These are phyloP conservation scores for Juncus effusus DNA, from an alignment of 176 grass and related monocot genomes.

Conservation along the genomic window DNA sequence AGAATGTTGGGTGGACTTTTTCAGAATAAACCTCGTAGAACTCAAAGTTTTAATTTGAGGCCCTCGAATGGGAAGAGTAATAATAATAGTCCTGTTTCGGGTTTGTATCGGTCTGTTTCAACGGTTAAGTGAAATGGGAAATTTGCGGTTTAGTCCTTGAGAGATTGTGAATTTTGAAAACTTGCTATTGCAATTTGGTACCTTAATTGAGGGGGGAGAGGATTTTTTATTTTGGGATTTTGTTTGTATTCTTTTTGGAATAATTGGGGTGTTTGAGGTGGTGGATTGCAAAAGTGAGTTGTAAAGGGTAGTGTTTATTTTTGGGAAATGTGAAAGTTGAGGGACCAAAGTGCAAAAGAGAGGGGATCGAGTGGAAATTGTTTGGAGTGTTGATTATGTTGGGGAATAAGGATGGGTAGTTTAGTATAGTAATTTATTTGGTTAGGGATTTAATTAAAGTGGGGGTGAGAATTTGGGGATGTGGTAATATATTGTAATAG, in stretches of 20 bases:
- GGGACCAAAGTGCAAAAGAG: constrained; percentile 14
- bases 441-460: not conserved
- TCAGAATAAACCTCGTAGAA: constrained; percentile 39
- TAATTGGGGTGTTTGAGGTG: constrained; percentile 1
- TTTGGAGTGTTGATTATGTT: constrained; percentile 23
- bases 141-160: constrained; percentile 17
- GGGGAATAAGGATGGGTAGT: constrained; percentile 26
- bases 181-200: constrained; percentile 17
- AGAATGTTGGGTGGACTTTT: constrained; percentile 72
- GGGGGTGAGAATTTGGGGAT: not conserved
- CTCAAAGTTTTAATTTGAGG: constrained; percentile 67
- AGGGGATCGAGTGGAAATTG: constrained; percentile 9
- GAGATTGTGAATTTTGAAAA: not conserved
- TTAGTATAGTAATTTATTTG: constrained; percentile 29
- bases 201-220: constrained; percentile 23
- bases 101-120: constrained; percentile 62
- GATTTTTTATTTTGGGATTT: constrained; percentile 2
- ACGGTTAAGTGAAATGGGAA: constrained; percentile 44
- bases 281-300: constrained; percentile 4
- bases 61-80: constrained; percentile 47
- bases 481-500: constrained; percentile 25
- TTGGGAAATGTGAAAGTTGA: not conserved
- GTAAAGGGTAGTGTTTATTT: not conserved
- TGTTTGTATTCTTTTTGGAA: constrained; percentile 12
- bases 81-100: constrained; percentile 1